Conservation (phyloP, 495 filamentous ascomycete genomes). For the Terfezia boudieri region DNA sequence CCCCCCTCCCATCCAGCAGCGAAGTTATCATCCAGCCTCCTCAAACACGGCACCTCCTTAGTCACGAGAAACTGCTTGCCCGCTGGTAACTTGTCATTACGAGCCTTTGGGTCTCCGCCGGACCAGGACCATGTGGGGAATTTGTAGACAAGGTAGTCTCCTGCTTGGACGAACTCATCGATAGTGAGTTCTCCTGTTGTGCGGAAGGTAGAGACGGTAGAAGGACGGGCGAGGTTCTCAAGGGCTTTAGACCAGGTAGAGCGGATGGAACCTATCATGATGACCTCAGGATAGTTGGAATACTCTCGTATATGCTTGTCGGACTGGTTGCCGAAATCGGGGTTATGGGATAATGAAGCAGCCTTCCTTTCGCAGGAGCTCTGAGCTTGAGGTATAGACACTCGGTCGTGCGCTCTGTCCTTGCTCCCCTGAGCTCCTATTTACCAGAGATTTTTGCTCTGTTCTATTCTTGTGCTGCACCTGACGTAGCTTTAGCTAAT, state of each 20-base stretch:
- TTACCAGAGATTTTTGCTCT: too few relatives aligned
- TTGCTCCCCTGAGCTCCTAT: too few relatives aligned
- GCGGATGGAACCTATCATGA: slow-evolving; percentile 27
- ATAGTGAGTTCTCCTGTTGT: slow-evolving; percentile 85
- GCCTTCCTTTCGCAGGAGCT: too few relatives aligned
- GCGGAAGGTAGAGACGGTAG: slow-evolving; percentile 81
- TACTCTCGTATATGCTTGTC: too few relatives aligned
- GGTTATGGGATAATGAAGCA: too few relatives aligned
- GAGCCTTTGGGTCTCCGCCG: slow-evolving; percentile 52
- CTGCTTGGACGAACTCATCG: slow-evolving; percentile 87
- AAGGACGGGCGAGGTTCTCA: slow-evolving; percentile 71
- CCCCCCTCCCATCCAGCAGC: slow-evolving; percentile 31
- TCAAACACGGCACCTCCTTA: slow-evolving; percentile 76
- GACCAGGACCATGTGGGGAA: slow-evolving; percentile 99
- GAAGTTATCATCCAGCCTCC: slow-evolving; percentile 79
- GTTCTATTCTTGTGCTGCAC: too few relatives aligned
- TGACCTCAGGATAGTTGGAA: too few relatives aligned
- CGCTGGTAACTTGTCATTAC: slow-evolving; percentile 57
- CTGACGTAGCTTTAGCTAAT: too few relatives aligned
- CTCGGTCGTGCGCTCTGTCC: too few relatives aligned
- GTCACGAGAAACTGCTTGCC: slow-evolving; percentile 94
- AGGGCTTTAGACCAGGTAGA: slow-evolving; percentile 66
- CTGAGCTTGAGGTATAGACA: too few relatives aligned
- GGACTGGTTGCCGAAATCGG: too few relatives aligned
- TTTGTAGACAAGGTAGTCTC: slow-evolving; percentile 97